Percentiles rank a stretch among this genome's conserved stretches.
Evolutionary conservation across 2,329 filamentous ascomycete genomes (phyloP).

Genomic region (Venturia carpophila): DNA sequence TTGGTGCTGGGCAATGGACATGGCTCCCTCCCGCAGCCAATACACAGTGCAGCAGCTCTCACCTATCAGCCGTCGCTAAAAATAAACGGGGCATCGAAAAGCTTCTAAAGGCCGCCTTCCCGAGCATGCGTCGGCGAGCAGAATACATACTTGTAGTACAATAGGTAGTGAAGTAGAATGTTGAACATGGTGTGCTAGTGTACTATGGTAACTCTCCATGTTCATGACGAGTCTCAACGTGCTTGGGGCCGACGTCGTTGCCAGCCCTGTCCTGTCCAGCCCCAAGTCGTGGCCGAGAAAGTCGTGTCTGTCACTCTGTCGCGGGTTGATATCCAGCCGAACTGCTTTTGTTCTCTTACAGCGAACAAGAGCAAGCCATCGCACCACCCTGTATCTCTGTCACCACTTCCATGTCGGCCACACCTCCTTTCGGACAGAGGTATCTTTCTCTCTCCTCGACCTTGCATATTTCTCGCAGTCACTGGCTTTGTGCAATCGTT

Average conservation of each 20-base stretch:
- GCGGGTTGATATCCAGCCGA: background rate
- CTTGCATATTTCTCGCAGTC: background rate
- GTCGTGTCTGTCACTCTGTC: background rate
- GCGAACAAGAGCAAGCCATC: background rate
- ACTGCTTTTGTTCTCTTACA: background rate
- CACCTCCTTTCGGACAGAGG: too few species aligned
- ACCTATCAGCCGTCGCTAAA: conserved; percentile 9
- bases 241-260: too few species aligned
- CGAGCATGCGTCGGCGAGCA: background rate
- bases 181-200: too few species aligned
- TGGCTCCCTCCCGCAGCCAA: background rate
- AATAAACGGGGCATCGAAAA: background rate
- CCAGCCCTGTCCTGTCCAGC: background rate
- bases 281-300: background rate
- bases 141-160: too few species aligned
- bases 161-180: too few species aligned
- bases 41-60: background rate
- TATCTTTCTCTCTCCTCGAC: background rate
- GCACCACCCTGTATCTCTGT: background rate
- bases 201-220: background rate
- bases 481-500: background rate
- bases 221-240: too few species aligned
- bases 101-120: background rate
- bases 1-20: background rate
- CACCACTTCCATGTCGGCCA: too few species aligned